Conservation (phyloP, 768 basidiomycete genomes). For the Mycena indigotica region DNA sequence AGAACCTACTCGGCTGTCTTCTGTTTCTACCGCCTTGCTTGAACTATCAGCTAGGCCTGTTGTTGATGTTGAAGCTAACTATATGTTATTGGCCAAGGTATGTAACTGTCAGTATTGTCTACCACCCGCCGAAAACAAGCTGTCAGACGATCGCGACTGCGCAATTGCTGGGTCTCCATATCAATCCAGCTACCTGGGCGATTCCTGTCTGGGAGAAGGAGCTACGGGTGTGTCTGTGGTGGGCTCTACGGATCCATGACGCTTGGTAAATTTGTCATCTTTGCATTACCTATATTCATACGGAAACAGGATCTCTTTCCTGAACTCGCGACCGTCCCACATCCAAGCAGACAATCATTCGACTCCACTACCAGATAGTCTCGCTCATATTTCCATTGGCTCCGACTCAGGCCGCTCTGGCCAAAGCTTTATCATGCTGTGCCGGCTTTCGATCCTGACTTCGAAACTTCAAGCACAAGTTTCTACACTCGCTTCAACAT, state of each 20-base stretch:
- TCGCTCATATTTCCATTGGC: conserved; percentile 2
- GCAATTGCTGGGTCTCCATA: conserved; percentile 24
- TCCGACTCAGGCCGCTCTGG: conserved; percentile 8
- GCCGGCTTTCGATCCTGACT: conserved; percentile 22
- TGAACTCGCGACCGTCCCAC: conserved; percentile 27
- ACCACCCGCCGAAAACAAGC: no score
- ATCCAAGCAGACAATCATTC: conserved; percentile 25
- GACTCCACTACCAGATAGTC: conserved; percentile 15
- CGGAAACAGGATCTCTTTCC: conserved; percentile 26
- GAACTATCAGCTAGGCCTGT: conserved; percentile 24
- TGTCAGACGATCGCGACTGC: conserved; percentile 25
- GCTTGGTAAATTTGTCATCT: no score
- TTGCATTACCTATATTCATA: no score
- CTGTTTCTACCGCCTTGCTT: conserved; percentile 21
- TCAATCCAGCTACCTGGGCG: conserved; percentile 20
- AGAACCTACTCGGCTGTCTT: conserved; percentile 15
- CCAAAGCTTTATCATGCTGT: conserved; percentile 20
- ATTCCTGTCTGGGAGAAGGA: conserved; percentile 28
- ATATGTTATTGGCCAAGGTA: conserved; percentile 19
- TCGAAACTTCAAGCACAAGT: conserved; percentile 24
- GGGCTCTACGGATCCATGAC: conserved; percentile 24
- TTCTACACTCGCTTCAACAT: conserved; percentile 20
- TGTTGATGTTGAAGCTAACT: conserved; percentile 18
- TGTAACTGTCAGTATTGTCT: no score
- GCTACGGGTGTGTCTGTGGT: conserved; percentile 16